Conservation (phyloP, 78 protist genomes). For the Dictyostelium brefeldianum region DNA sequence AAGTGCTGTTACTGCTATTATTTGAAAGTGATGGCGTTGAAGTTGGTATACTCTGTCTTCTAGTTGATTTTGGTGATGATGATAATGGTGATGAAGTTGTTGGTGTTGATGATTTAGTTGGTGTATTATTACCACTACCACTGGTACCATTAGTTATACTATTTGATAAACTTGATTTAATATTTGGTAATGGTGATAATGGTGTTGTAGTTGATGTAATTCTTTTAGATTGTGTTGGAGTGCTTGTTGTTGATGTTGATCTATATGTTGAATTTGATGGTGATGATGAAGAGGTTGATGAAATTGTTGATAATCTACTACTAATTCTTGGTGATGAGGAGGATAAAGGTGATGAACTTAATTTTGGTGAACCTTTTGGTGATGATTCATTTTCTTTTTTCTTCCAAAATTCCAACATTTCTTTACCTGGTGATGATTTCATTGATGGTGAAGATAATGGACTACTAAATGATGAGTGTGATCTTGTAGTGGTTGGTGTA, state of each 20-base stretch:
- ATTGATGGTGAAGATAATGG: slow-evolving; percentile 23
- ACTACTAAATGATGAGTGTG: slow-evolving; percentile 1
- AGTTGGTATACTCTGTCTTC: neutral
- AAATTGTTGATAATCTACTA: too few relatives aligned
- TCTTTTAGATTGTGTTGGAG: too few relatives aligned
- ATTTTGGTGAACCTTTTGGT: neutral
- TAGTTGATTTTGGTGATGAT: neutral
- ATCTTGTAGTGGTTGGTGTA: too few relatives aligned
- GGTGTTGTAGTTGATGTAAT: too few relatives aligned
- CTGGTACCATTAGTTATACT: neutral
- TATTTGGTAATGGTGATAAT: slow-evolving; percentile 36
- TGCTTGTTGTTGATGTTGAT: too few relatives aligned
- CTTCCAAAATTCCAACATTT: slow-evolving; percentile 51
- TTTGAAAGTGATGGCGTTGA: slow-evolving; percentile 5
- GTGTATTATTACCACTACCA: neutral
- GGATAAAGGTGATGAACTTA: neutral
- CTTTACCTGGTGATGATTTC: slow-evolving; percentile 23
- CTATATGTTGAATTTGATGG: too few relatives aligned
- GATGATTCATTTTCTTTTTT: slow-evolving; percentile 38
- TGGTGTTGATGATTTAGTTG: slow-evolving; percentile 2
- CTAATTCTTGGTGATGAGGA: slow-evolving; percentile 28
- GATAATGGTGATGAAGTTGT: neutral
- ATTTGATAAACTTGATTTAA: slow-evolving; percentile 1
- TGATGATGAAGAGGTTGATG: slow-evolving; percentile 4
- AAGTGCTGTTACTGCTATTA: slow-evolving; percentile 28